Percentiles rank a stretch among this genome's conserved stretches.
These are phyloP conservation scores for Yarrowia yakushimensis DNA, from an alignment of 805 yeast species.

Conservation along the genomic window DNA sequence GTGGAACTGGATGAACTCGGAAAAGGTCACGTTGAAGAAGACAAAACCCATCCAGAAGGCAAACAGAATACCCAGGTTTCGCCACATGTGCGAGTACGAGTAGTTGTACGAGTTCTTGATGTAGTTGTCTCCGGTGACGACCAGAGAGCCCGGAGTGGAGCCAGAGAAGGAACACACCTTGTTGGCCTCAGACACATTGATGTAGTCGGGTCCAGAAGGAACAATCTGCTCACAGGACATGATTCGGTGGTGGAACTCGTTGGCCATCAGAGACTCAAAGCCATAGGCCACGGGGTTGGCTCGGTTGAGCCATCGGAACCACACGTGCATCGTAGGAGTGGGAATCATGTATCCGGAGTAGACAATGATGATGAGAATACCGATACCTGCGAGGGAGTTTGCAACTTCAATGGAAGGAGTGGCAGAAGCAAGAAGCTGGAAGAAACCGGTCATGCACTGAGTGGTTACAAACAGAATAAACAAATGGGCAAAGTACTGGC, in stretches of 20 bases:
- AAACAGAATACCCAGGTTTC: slow-evolving; percentile 67
- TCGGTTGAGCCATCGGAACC: slow-evolving; percentile 68
- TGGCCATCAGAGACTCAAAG: slow-evolving; percentile 61
- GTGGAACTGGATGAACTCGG: slow-evolving; percentile 38
- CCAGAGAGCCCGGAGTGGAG: slow-evolving; percentile 49
- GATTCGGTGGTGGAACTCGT: slow-evolving; percentile 58
- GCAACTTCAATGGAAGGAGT: slow-evolving; percentile 53
- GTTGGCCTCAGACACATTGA: slow-evolving; percentile 38
- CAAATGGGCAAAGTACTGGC: slow-evolving; percentile 51
- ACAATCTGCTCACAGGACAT: slow-evolving; percentile 54
- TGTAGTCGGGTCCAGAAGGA: slow-evolving; percentile 59
- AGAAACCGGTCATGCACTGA: slow-evolving; percentile 49
- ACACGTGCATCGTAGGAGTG: slow-evolving; percentile 56
- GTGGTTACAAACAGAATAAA: slow-evolving; percentile 47
- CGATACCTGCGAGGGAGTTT: slow-evolving; percentile 56
- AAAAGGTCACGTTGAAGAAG: slow-evolving; percentile 34
- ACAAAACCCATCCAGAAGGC: slow-evolving; percentile 48
- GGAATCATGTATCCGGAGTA: slow-evolving; percentile 68
- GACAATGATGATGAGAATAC: slow-evolving; percentile 48
- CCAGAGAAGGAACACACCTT: slow-evolving; percentile 63
- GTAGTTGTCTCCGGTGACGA: slow-evolving; percentile 60
- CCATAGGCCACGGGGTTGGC: slow-evolving; percentile 56
- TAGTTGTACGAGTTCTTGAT: slow-evolving; percentile 49
- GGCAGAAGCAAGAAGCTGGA: slow-evolving; percentile 52
- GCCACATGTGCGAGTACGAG: slow-evolving; percentile 63